phyloP scores from a whole-genome alignment of 306 rosid species.

The Malus domestica region ASM211411v1 NC_041802.1:4769001-4769500 shows the following conservation, averaged over 20 bases:
- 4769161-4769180: constrained; percentile 78
- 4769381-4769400: neutral
- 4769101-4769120: constrained; percentile 13
- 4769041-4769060: neutral
- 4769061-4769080: neutral
- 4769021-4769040: neutral
- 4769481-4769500: too few relatives aligned
- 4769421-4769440: neutral
- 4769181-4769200: constrained; percentile 83
- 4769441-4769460: neutral
- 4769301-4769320: neutral
- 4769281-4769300: constrained; percentile 53
- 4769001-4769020: neutral
- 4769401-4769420: neutral
- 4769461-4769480: neutral
- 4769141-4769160: constrained; percentile 69
- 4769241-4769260: constrained; percentile 89
- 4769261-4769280: constrained; percentile 59
- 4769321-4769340: neutral
- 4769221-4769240: constrained; percentile 89
- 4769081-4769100: too few relatives aligned
- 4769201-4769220: constrained; percentile 74
- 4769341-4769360: neutral
- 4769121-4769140: constrained; percentile 29
- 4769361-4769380: neutral